Conservation (phyloP, 2,329 filamentous ascomycete species). For the Sarocladium brachiariae region DNA sequence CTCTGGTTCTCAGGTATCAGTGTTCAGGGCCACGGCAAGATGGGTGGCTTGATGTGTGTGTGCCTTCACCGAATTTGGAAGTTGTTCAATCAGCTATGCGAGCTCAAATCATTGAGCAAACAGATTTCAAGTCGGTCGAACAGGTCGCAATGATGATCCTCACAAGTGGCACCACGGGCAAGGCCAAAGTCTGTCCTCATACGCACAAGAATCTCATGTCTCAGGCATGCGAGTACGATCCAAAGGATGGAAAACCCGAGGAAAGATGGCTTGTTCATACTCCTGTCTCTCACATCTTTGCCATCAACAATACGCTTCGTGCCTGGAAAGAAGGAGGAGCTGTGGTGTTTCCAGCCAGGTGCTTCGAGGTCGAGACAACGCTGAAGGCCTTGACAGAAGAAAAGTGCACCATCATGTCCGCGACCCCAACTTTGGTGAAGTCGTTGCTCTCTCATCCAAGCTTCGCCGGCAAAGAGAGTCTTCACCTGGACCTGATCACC, state of each 20-base stretch:
- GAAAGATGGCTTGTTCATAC: slow-evolving; percentile 32
- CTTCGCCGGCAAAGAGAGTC: slow-evolving; percentile 19
- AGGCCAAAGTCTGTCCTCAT: slow-evolving; percentile 38
- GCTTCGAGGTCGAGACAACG: slow-evolving; percentile 27
- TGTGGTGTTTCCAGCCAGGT: slow-evolving; percentile 28
- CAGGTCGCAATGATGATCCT: slow-evolving; percentile 34
- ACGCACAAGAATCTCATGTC: slow-evolving; percentile 33
- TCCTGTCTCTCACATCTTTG: slow-evolving; percentile 31
- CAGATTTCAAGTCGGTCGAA: slow-evolving; percentile 1
- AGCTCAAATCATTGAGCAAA: neutral
- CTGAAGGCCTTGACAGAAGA: slow-evolving; percentile 24
- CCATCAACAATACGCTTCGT: slow-evolving; percentile 30
- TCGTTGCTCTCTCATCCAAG: slow-evolving; percentile 23
- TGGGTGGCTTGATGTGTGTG: too few species aligned
- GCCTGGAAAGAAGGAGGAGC: slow-evolving; percentile 28
- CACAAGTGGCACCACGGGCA: slow-evolving; percentile 42
- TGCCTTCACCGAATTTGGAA: too few species aligned
- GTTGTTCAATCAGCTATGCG: too few species aligned
- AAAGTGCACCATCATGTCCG: slow-evolving; percentile 30
- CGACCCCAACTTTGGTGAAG: slow-evolving; percentile 31
- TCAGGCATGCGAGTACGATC: slow-evolving; percentile 28
- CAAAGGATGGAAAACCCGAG: slow-evolving; percentile 22
- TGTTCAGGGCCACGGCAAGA: slow-evolving; percentile 20
- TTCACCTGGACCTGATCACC: slow-evolving; percentile 26
- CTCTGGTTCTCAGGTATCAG: slow-evolving; percentile 16